Evolutionary conservation across 805 yeast genomes (phyloP).

Genomic region (Monosporozyma servazzii): DNA sequence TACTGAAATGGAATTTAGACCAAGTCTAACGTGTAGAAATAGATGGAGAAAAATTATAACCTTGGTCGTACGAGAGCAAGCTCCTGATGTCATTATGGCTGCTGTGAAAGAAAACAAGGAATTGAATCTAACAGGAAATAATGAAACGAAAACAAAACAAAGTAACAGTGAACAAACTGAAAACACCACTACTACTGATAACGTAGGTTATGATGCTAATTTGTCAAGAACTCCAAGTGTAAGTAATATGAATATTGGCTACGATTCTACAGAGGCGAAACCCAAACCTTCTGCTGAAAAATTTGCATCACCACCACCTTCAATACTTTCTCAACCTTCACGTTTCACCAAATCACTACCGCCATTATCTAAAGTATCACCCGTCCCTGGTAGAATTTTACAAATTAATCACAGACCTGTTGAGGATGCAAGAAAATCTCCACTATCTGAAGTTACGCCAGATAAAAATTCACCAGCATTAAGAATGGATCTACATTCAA

Average conservation of each 20-base stretch:
- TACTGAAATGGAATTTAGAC: constrained; percentile 61
- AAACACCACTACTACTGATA: neutral
- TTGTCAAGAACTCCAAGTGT: neutral
- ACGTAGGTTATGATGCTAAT: neutral
- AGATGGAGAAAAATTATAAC: constrained; percentile 85
- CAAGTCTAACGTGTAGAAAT: constrained; percentile 83
- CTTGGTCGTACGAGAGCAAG: constrained; percentile 60
- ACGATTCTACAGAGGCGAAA: neutral
- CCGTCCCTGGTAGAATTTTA: neutral
- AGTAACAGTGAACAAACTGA: neutral
- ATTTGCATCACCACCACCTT: neutral
- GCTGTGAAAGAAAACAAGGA: constrained; percentile 50
- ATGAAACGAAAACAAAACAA: neutral
- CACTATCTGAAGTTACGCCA: neutral
- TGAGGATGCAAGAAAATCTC: constrained; percentile 1
- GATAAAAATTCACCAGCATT: neutral
- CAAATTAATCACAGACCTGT: neutral
- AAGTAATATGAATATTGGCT: neutral
- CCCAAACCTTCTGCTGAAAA: neutral
- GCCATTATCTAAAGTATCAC: neutral
- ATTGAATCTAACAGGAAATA: constrained; percentile 11
- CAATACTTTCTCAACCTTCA: neutral
- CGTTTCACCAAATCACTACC: neutral
- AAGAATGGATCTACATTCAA: neutral
- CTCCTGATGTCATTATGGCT: constrained; percentile 42